These are phyloP conservation scores for Candida tropicalis DNA, from an alignment of 1,139 yeast genomes.

Conservation along the genomic window DNA sequence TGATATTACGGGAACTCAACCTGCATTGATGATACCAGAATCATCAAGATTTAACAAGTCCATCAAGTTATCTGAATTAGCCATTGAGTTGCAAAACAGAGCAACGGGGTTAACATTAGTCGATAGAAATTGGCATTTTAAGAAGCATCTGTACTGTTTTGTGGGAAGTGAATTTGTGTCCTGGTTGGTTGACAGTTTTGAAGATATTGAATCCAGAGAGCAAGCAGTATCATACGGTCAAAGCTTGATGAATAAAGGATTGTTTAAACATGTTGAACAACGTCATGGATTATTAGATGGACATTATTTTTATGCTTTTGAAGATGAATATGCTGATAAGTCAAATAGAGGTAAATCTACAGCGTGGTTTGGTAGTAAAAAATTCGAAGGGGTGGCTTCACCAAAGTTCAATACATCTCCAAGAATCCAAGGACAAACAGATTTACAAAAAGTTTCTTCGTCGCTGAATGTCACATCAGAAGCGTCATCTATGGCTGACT, in stretches of 20 bases:
- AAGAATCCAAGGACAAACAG: constrained; percentile 20
- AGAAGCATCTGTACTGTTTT: constrained; percentile 75
- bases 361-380: constrained; percentile 39
- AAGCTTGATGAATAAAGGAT: constrained; percentile 64
- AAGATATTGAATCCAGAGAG: constrained; percentile 78
- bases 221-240: constrained; percentile 85
- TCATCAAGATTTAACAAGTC: constrained; percentile 38
- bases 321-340: constrained; percentile 54
- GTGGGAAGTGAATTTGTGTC: constrained; percentile 83
- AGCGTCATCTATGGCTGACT: constrained; percentile 36
- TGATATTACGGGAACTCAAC: constrained; percentile 39
- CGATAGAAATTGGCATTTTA: constrained; percentile 92
- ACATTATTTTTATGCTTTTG: constrained; percentile 81
- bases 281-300: constrained; percentile 90
- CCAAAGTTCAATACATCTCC: constrained; percentile 35
- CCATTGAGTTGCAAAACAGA: constrained; percentile 66
- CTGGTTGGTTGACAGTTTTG: constrained; percentile 80
- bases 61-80: constrained; percentile 48
- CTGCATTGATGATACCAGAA: constrained; percentile 38
- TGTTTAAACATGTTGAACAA: constrained; percentile 79
- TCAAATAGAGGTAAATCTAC: constrained; percentile 24
- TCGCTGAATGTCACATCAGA: constrained; percentile 29
- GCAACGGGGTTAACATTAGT: constrained; percentile 61
- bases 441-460: constrained; percentile 11
- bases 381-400: constrained; percentile 19